A percentile compares a stretch with the other conserved stretches of the same genome.
These are phyloP conservation scores for Quercus dentata DNA, from an alignment of 306 rosid species.

Conservation along the genomic window DNA sequence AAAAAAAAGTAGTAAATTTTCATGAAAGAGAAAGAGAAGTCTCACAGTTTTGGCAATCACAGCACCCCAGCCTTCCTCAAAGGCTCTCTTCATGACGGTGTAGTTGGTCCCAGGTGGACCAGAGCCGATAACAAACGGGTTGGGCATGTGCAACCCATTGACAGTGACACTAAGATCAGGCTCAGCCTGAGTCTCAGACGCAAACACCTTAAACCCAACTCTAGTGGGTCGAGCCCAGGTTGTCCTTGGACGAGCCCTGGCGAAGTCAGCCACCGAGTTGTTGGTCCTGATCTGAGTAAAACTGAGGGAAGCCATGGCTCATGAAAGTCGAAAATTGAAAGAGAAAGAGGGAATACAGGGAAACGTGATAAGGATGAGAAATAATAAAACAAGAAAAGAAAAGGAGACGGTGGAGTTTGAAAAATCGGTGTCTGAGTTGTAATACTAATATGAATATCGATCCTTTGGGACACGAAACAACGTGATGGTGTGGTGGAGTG, in stretches of 20 bases:
- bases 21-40: background rate
- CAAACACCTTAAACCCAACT: constrained; percentile 66
- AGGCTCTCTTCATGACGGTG: constrained; percentile 96
- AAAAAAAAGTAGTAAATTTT: too few species aligned
- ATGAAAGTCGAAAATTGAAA: too few species aligned
- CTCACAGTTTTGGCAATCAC: constrained; percentile 98
- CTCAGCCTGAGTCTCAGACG: constrained; percentile 53
- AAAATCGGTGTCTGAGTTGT: too few species aligned
- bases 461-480: too few species aligned
- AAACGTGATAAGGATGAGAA: too few species aligned
- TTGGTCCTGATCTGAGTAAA: constrained; percentile 50
- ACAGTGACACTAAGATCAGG: constrained; percentile 94
- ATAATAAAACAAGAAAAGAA: too few species aligned
- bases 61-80: constrained; percentile 99
- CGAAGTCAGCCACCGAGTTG: constrained; percentile 50
- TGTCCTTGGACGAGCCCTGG: constrained; percentile 27
- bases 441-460: too few species aligned
- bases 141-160: constrained; percentile 82
- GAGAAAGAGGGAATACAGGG: too few species aligned
- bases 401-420: too few species aligned
- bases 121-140: constrained; percentile 93
- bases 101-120: constrained; percentile 99
- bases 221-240: constrained; percentile 34
- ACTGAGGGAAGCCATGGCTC: constrained; percentile 68
- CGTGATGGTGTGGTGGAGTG: too few species aligned